Percentiles rank a stretch among this genome's conserved stretches.
phyloP scores from a whole-genome alignment of 305 asterid genomes.

The Fraxinus nigra region DNA sequence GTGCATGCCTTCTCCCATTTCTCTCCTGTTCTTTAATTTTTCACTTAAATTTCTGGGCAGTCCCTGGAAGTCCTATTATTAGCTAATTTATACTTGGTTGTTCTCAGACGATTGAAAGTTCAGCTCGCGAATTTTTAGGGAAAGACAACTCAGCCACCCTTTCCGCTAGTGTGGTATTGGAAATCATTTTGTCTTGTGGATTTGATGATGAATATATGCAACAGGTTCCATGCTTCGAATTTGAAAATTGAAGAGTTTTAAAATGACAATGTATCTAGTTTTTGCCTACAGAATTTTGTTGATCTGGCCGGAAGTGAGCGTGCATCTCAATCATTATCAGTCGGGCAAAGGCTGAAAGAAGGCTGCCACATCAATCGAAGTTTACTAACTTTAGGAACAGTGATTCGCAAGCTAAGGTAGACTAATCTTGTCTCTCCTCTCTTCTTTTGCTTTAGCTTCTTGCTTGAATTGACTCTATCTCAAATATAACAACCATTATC shows the following conservation, averaged over 20 bases:
- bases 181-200: constrained; percentile 12
- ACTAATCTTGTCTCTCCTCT: constrained; percentile 18
- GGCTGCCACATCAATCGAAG: constrained; percentile 99
- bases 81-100: constrained; percentile 25
- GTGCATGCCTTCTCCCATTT: constrained; percentile 36
- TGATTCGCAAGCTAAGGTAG: constrained; percentile 96
- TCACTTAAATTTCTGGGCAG: neutral
- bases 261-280: neutral
- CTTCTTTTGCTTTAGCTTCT: neutral
- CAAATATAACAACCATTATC: neutral
- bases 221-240: constrained; percentile 20
- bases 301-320: constrained; percentile 99
- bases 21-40: neutral
- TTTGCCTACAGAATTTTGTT: constrained; percentile 81
- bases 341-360: constrained; percentile 93
- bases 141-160: constrained; percentile 94
- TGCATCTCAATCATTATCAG: constrained; percentile 90
- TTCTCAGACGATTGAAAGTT: constrained; percentile 90
- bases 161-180: constrained; percentile 53
- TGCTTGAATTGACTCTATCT: neutral
- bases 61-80: neutral
- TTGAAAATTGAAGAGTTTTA: neutral
- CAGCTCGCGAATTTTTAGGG: constrained; percentile 92
- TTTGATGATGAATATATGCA: constrained; percentile 7
- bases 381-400: constrained; percentile 86